Conservation (phyloP, 2,329 filamentous ascomycete species). For the Ascocoryne sarcoides region DNA sequence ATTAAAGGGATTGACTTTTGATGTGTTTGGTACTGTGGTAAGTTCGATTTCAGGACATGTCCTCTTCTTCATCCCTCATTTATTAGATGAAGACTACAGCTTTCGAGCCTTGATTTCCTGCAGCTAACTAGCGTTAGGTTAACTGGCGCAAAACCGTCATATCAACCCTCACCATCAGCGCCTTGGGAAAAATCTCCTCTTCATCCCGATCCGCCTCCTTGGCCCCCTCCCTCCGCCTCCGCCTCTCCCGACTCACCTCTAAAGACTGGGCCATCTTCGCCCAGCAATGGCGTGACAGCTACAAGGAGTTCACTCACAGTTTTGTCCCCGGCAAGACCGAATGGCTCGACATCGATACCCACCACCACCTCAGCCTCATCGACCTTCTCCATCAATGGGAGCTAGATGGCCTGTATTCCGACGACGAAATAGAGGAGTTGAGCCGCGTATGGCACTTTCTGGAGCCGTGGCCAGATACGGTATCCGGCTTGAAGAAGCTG, state of each 20-base stretch:
- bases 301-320: constrained; percentile 48
- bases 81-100: too few species aligned
- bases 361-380: constrained; percentile 56
- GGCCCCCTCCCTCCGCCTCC: constrained; percentile 37
- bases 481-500: constrained; percentile 46
- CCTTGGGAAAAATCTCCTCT: constrained; percentile 39
- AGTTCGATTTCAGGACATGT: too few species aligned
- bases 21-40: constrained; percentile 69
- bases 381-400: constrained; percentile 47
- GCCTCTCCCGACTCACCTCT: constrained; percentile 41
- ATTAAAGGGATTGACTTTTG: constrained; percentile 58
- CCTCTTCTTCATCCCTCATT: too few species aligned
- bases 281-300: constrained; percentile 60
- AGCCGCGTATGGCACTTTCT: constrained; percentile 66
- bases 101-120: too few species aligned
- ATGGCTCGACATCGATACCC: constrained; percentile 66
- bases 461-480: constrained; percentile 58
- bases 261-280: constrained; percentile 57
- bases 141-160: constrained; percentile 66
- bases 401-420: constrained; percentile 50
- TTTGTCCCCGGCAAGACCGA: constrained; percentile 38
- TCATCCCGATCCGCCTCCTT: constrained; percentile 37
- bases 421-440: constrained; percentile 54
- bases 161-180: constrained; percentile 44
- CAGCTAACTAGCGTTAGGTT: too few species aligned